Conservation (phyloP, 345 rosid species). For the Euphorbia tirucalli region DNA sequence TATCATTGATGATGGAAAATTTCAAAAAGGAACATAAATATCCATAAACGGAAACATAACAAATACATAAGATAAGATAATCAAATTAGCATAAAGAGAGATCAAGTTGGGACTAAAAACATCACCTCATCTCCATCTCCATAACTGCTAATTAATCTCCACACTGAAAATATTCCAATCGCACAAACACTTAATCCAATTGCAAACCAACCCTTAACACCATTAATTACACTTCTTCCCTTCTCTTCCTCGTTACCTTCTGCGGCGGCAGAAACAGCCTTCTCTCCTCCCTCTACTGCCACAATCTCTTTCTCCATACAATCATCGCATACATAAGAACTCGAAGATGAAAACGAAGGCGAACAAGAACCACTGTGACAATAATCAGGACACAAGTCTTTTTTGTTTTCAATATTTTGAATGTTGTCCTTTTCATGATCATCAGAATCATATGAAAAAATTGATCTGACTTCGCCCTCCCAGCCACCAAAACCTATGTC, state of each 20-base stretch:
- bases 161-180: slow-evolving; percentile 15
- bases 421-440: slow-evolving; percentile 10
- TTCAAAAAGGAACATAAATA: not conserved
- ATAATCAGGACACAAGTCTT: too few species aligned
- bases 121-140: slow-evolving; percentile 19
- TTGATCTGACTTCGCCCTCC: slow-evolving; percentile 12
- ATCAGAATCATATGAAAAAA: slow-evolving; percentile 18
- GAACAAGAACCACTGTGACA: not conserved
- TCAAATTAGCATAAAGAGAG: not conserved
- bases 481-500: slow-evolving; percentile 10
- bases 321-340: slow-evolving; percentile 14
- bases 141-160: slow-evolving; percentile 9
- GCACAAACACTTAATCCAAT: slow-evolving; percentile 13
- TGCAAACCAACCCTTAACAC: slow-evolving; percentile 18
- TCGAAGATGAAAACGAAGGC: slow-evolving; percentile 1
- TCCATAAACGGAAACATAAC: not conserved
- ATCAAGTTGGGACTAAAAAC: slow-evolving; percentile 42
- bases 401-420: not conserved
- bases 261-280: not conserved
- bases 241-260: slow-evolving; percentile 3
- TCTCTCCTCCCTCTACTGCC: slow-evolving; percentile 7
- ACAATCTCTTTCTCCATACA: slow-evolving; percentile 12
- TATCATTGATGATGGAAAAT: not conserved
- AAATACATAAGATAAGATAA: not conserved
- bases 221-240: not conserved